Evolutionary conservation across 2,329 filamentous ascomycete genomes (phyloP).

Genomic region (Thelonectria rubi): DNA sequence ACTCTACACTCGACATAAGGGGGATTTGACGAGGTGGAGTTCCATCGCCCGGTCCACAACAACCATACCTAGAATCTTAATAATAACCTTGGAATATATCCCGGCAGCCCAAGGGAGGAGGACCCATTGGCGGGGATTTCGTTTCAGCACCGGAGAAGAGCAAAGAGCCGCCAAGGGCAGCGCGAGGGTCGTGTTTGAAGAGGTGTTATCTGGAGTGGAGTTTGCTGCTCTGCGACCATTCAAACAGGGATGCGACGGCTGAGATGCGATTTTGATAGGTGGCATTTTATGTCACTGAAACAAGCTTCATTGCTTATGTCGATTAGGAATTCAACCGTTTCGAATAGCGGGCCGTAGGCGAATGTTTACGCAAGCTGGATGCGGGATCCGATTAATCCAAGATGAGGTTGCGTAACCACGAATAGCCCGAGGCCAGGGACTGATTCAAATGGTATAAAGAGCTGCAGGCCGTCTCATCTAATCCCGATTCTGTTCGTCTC

Average conservation of each 20-base stretch:
- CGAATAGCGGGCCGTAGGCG: constrained; percentile 1
- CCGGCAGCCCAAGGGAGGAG: not conserved
- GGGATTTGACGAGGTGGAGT: not conserved
- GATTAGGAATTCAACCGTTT: constrained; percentile 1
- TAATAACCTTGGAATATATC: not conserved
- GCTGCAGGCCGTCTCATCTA: not conserved
- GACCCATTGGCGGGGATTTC: not conserved
- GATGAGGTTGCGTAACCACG: not conserved
- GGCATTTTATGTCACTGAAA: not conserved
- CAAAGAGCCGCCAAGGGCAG: not conserved
- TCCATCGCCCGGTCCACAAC: not conserved
- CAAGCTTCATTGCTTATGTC: not conserved
- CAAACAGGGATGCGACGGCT: not conserved
- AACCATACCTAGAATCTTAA: not conserved
- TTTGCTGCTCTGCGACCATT: not conserved
- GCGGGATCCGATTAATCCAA: not conserved
- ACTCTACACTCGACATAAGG: not conserved
- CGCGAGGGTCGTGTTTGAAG: not conserved
- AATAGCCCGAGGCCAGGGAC: not conserved
- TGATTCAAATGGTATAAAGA: constrained; percentile 29
- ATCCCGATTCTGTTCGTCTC: not conserved
- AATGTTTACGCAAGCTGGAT: not conserved
- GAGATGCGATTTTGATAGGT: not conserved
- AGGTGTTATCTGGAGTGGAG: not conserved
- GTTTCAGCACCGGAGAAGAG: not conserved